Evolutionary conservation across 169 alveolate genomes (phyloP).

Genomic region (Plasmodium sp.): DNA sequence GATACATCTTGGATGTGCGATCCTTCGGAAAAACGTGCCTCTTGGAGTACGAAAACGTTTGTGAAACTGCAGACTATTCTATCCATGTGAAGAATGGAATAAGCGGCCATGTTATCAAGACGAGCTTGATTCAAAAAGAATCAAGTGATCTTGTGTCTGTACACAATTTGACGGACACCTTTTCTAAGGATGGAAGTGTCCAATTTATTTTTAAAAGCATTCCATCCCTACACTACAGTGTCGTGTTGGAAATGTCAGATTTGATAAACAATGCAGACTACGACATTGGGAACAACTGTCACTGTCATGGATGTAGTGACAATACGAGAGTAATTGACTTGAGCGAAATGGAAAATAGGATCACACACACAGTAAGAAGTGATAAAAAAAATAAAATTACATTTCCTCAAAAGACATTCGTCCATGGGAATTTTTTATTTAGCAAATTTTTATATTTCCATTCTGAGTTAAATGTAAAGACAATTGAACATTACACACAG

Average conservation of each 20-base stretch:
- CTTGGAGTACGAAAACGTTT: constrained; percentile 9
- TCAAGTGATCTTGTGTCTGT: constrained; percentile 59
- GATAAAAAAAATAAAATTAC: constrained; percentile 2
- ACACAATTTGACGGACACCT: background rate
- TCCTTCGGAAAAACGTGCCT: constrained; percentile 57
- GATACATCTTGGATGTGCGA: constrained; percentile 12
- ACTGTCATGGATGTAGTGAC: constrained; percentile 33
- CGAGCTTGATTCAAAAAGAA: constrained; percentile 42
- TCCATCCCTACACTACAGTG: constrained; percentile 57
- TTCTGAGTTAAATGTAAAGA: constrained; percentile 12
- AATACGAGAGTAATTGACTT: constrained; percentile 11
- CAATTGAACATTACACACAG: constrained; percentile 26
- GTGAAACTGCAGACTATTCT: constrained; percentile 25
- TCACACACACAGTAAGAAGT: constrained; percentile 25
- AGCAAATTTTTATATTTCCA: constrained; percentile 14
- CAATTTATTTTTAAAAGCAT: constrained; percentile 24
- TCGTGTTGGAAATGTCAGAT: constrained; percentile 57
- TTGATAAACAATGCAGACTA: constrained; percentile 18
- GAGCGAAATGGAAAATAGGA: constrained; percentile 8
- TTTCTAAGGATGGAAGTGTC: constrained; percentile 13
- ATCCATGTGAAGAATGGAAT: constrained; percentile 45
- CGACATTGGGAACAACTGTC: constrained; percentile 36
- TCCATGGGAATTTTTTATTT: constrained; percentile 46
- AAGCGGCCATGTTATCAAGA: constrained; percentile 14
- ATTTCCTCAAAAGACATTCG: constrained; percentile 31